Conservation (phyloP, 331 rosid species). For the Cucumis variabilis region DNA sequence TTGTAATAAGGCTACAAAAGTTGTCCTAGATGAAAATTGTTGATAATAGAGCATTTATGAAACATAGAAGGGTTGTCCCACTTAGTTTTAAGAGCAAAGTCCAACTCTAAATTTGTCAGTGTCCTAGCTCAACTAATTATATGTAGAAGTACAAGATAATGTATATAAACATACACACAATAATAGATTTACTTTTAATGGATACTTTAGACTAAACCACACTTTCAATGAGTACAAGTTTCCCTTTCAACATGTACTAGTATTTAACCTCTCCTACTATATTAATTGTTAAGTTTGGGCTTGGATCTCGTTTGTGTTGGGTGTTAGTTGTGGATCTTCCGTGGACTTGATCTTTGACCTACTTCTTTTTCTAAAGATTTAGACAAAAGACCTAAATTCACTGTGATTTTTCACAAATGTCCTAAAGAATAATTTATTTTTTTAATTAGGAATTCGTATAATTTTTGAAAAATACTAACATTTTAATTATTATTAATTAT, state of each 20-base stretch:
- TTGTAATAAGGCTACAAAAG: not conserved
- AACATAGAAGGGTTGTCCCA: not conserved
- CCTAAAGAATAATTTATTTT: no score
- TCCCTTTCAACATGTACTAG: not conserved
- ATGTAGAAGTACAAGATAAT: not conserved
- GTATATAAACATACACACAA: not conserved
- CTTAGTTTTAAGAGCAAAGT: not conserved
- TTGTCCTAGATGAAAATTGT: not conserved
- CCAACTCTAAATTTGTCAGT: not conserved
- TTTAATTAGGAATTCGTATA: no score
- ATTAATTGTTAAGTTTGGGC: no score
- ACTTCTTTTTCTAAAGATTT: no score
- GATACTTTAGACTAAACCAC: not conserved
- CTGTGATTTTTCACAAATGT: no score
- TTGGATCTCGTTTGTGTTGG: no score
- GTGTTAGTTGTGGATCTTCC: no score
- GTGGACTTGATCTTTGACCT: no score
- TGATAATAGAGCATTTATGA: not conserved
- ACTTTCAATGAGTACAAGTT: not conserved
- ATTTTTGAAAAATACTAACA: no score
- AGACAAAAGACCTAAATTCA: no score
- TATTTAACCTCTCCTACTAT: not conserved
- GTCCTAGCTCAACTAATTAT: not conserved
- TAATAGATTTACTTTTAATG: not conserved
- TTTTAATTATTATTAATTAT: no score